Base-by-base conservation (phyloP, 2,329 filamentous ascomycete species). In the Exserohilum rostratum region DNA sequence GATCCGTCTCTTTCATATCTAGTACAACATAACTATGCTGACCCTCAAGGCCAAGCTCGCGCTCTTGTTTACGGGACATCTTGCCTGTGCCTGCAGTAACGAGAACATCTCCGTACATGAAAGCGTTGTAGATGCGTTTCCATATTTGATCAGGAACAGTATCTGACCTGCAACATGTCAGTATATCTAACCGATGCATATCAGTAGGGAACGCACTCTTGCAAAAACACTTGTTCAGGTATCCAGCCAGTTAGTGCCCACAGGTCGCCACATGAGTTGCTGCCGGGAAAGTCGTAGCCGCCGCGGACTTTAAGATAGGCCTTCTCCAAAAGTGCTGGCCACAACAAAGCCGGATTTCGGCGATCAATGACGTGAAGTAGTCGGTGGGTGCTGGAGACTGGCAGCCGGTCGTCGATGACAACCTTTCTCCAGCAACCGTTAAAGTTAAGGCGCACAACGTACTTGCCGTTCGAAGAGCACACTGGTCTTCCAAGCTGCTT, bases 271-370 rank as follows among this genome's bases (percentile, higher is more conserved):
- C 91, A 93, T 0, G 93, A 98, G 73, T 98, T 98, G 69, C 95
- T 98, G 6, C 95, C 95, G 0, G 95, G 93, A 62, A 99, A 99
- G 69, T 99, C 93, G 72, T 99, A 99, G 30, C 95, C 95, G 25
- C 95, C 95, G 51, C 93, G 86, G 10, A 98, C 86, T 78, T 98
- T 99, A 1, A 99, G 80, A 65, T 99, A 99, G 0, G 95, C 95
- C 71, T 99, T 99, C 72, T 99, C 95, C 13, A 98, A 79, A 4
- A 99, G 81, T 2, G 93, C 92, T 5, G 95, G 95, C 92, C 93
- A 98, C 12, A 98, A 77, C 12, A 96, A 80, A n/a, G 79, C 81
- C 3, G 90, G 89, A 60, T 96, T 92, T 37, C 87, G 87, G 31
- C 91, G 85, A 67, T 98, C 93, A 40, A 96, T 84, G 9, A 98